Conservation (phyloP, 2,329 filamentous ascomycete genomes). For the Neofusicoccum ribis region DNA sequence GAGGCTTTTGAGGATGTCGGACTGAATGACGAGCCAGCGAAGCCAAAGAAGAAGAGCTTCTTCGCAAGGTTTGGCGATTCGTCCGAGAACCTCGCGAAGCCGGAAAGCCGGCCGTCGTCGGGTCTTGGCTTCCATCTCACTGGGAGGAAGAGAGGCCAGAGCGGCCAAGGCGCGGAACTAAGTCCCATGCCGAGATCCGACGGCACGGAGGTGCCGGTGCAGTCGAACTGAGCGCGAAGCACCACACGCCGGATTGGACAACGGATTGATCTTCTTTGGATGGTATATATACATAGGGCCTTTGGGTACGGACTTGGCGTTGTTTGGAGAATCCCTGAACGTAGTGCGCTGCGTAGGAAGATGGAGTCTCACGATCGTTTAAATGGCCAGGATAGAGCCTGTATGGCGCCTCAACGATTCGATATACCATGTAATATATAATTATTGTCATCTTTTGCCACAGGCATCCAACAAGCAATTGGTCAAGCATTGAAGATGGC, state of each 20-base stretch:
- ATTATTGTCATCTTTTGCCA: neutral
- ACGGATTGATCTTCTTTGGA: neutral
- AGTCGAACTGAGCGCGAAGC: constrained; percentile 10
- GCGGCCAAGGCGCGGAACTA: constrained; percentile 70
- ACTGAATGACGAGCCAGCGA: constrained; percentile 70
- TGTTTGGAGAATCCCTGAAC: constrained; percentile 11
- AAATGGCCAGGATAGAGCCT: constrained; percentile 8
- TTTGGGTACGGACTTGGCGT: constrained; percentile 17
- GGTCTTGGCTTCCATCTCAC: constrained; percentile 65
- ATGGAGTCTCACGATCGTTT: constrained; percentile 18
- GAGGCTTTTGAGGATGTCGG: constrained; percentile 90
- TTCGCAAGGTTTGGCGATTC: constrained; percentile 77
- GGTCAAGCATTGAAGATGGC: neutral
- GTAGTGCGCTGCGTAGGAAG: constrained; percentile 2
- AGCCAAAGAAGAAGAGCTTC: constrained; percentile 72
- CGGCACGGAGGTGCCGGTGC: constrained; percentile 23
- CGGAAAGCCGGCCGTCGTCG: constrained; percentile 43
- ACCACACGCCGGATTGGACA: neutral
- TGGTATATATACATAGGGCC: constrained; percentile 9
- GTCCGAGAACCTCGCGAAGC: constrained; percentile 26
- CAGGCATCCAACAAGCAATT: neutral
- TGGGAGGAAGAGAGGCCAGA: constrained; percentile 70
- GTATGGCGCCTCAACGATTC: neutral
- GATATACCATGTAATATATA: constrained; percentile 18
- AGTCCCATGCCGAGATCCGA: constrained; percentile 57